Evolutionary conservation across 106 monocot genomes (phyloP).

Genomic region (Chionographis japonica): DNA sequence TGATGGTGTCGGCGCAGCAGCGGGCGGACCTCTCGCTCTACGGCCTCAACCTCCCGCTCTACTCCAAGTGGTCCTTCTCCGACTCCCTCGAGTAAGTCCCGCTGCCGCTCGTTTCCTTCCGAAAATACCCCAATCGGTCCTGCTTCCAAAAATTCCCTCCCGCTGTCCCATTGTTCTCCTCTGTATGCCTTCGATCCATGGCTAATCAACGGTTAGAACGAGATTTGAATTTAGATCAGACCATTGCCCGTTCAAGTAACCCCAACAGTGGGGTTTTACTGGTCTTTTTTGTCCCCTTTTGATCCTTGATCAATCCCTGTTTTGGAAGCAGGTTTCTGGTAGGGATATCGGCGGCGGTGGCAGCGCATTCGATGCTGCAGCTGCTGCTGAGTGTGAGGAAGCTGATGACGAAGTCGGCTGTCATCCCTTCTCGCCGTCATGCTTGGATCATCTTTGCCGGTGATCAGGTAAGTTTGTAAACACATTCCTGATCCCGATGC

Average conservation of each 20-base stretch:
- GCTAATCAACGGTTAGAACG: too few species aligned
- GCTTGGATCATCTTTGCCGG: conserved; percentile 33
- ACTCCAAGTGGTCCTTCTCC: conserved; percentile 51
- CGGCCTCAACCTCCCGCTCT: conserved; percentile 31
- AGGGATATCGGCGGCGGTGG: conserved; percentile 33
- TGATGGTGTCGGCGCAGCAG: conserved; percentile 46
- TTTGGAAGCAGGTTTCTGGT: conserved; percentile 27
- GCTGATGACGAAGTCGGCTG: conserved; percentile 19
- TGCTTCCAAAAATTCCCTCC: too few species aligned
- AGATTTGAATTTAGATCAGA: too few species aligned
- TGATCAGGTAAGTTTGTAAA: conserved; percentile 24
- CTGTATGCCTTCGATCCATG: too few species aligned
- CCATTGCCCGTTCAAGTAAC: too few species aligned
- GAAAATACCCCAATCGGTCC: background rate
- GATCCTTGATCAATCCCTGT: too few species aligned
- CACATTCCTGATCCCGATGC: background rate
- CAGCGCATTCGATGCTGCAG: conserved; percentile 32
- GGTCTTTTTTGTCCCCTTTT: too few species aligned
- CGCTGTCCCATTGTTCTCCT: too few species aligned
- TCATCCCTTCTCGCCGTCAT: conserved; percentile 15
- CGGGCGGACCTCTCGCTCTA: conserved; percentile 16
- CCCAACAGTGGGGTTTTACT: too few species aligned
- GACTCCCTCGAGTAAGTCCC: conserved; percentile 30
- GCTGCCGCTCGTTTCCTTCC: background rate
- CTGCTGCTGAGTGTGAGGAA: conserved; percentile 22